These are phyloP conservation scores for Cyamopsis tetragonoloba DNA, from an alignment of 306 rosid species.

Conservation along the genomic window DNA sequence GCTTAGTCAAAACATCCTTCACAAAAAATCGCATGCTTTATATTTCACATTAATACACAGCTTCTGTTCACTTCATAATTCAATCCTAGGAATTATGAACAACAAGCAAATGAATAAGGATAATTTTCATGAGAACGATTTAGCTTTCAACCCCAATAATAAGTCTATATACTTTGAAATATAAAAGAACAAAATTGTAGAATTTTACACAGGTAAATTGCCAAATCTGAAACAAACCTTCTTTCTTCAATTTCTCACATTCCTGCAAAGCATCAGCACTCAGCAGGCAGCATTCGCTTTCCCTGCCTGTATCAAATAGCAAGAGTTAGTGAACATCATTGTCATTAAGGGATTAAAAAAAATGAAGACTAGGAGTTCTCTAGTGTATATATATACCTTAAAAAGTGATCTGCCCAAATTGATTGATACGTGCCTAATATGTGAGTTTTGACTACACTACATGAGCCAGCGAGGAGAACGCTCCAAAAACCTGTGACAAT, in stretches of 20 bases:
- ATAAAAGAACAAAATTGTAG: not conserved
- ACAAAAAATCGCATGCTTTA: too few relatives aligned
- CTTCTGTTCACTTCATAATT: not conserved
- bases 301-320: constrained; percentile 63
- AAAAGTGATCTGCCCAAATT: constrained; percentile 81
- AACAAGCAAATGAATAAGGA: not conserved
- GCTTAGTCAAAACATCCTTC: constrained; percentile 10
- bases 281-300: too few relatives aligned
- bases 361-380: constrained; percentile 9
- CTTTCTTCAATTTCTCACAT: constrained; percentile 73
- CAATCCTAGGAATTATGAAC: not conserved
- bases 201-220: not conserved
- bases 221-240: constrained; percentile 46
- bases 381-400: constrained; percentile 46
- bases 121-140: not conserved
- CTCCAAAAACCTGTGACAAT: constrained; percentile 72
- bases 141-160: constrained; percentile 10
- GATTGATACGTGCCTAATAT: constrained; percentile 55
- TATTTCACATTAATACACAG: not conserved
- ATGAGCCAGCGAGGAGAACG: constrained; percentile 60
- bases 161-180: not conserved
- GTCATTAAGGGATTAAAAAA: not conserved
- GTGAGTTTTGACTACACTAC: constrained; percentile 42
- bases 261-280: constrained; percentile 67
- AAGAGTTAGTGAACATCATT: constrained; percentile 2